Evolutionary conservation across 495 filamentous ascomycete species (phyloP), one percentile per base, ranked within the genome.

Genomic region (Xylaria nigripes): DNA sequence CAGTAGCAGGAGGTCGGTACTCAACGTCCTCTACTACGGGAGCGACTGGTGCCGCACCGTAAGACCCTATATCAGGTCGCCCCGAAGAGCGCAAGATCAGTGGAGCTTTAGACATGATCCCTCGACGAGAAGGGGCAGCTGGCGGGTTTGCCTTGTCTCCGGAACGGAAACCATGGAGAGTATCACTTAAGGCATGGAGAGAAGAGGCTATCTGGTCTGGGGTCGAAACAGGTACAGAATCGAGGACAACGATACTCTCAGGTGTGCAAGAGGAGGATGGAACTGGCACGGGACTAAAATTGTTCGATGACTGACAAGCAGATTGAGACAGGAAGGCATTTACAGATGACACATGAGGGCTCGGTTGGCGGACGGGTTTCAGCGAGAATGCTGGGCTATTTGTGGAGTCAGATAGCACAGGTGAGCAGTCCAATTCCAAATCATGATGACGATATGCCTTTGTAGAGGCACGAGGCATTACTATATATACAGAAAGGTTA

Each of bases 51-150:
- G 57, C 59, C 7, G 61, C 49, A 24, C 58, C 61, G 23, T 64
- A 58, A 32, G 58, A 59, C 25, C 56, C 63, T 8, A 58, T 65
- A 24, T 63, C 61, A 64, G 78, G 74, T 16, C 78, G 79, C 46
- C 80, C 77, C 55, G 81, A 78, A 51, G 79, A 77, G 56, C 80
- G 81, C 53, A 85, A 68, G 45, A 81, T 66, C 29, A 82, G 74
- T 40, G 71, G 77, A 43, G 71, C 68, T 61, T 73, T 74, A 55
- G 77, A 81, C 81, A 84, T 84, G 61, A 41, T 63, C 47, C 47
- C 61, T 45, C 27, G 6, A 40, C 9, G 40, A 44, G 48, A 54
- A 54, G 56, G 42, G 48, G 50, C 49, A 51, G 34, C 59, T 56
- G 57, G 56, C 34, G 55, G 40, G 46, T 56, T 60, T 43, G 62